Evolutionary conservation across 2,329 filamentous ascomycete species (phyloP).

Genomic region (Penicillium sp.): DNA sequence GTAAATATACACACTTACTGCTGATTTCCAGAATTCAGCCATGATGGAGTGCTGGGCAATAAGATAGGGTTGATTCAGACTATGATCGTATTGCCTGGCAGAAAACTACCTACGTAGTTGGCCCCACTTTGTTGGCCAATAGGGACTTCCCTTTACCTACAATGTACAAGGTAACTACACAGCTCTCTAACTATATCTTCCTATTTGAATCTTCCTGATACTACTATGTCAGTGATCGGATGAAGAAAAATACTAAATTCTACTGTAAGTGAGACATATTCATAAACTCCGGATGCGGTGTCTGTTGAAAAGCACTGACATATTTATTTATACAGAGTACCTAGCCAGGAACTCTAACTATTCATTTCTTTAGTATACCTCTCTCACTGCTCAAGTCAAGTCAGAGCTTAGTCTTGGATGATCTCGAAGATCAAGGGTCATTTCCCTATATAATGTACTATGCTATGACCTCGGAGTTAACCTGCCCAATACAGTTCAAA

Average conservation of each 20-base stretch:
- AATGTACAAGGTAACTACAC: neutral
- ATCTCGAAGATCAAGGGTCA: too few relatives aligned
- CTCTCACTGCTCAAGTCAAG: neutral
- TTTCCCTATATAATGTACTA: neutral
- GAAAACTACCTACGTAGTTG: neutral
- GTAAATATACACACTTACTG: conserved; percentile 46
- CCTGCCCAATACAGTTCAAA: conserved; percentile 17
- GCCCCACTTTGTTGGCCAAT: neutral
- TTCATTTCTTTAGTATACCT: too few relatives aligned
- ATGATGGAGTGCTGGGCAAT: conserved; percentile 47
- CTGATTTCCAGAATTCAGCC: conserved; percentile 99
- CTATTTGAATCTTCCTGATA: too few relatives aligned
- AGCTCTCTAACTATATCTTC: neutral
- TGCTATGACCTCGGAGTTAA: neutral
- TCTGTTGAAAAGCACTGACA: too few relatives aligned
- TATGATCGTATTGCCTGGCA: neutral
- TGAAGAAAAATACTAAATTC: too few relatives aligned
- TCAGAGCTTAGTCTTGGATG: too few relatives aligned
- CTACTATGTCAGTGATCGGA: too few relatives aligned
- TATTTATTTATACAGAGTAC: too few relatives aligned
- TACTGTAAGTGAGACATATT: too few relatives aligned
- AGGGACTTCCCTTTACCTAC: neutral
- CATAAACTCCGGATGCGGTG: too few relatives aligned
- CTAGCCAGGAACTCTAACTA: too few relatives aligned
- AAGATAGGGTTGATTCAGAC: neutral